phyloP scores from a whole-genome alignment of 1,284 basidiomycete species.

The Cryptococcus sp. region DNA sequence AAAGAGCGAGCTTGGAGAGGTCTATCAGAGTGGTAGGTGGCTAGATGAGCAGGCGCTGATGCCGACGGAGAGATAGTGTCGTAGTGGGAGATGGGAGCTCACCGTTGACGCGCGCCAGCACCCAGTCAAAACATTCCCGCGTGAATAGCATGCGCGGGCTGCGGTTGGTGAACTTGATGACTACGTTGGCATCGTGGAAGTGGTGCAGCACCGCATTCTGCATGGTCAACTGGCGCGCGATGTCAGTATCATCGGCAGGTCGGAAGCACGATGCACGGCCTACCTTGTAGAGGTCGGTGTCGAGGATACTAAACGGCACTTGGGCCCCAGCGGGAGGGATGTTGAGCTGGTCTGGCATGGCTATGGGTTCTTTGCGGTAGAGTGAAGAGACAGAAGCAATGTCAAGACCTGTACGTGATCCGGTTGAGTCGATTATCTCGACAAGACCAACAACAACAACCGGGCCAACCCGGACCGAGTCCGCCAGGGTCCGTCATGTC shows the following conservation, averaged over 20 bases:
- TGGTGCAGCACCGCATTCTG: constrained; percentile 86
- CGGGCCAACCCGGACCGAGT: too few species aligned
- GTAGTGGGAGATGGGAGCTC: constrained; percentile 37
- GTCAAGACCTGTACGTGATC: too few species aligned
- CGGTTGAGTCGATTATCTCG: too few species aligned
- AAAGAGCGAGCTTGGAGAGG: constrained; percentile 64
- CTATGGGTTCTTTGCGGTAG: background rate
- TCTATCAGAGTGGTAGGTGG: constrained; percentile 52
- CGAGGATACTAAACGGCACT: constrained; percentile 67
- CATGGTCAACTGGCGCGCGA: constrained; percentile 75
- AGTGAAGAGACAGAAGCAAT: background rate
- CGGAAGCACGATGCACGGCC: background rate
- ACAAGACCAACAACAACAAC: too few species aligned
- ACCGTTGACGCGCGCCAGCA: constrained; percentile 67
- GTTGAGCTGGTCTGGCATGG: constrained; percentile 3
- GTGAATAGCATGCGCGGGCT: constrained; percentile 69
- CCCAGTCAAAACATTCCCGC: constrained; percentile 63
- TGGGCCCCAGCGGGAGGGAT: constrained; percentile 28
- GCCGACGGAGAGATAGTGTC: background rate
- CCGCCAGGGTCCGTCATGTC: too few species aligned
- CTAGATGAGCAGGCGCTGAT: background rate
- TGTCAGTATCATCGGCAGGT: background rate
- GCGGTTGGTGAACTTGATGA: constrained; percentile 81
- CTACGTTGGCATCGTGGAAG: constrained; percentile 64
- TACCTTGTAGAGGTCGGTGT: constrained; percentile 96